A percentile compares a stretch with the other conserved stretches of the same genome.
phyloP scores from a whole-genome alignment of 2,329 filamentous ascomycete species.

The Botryotinia globosa region DNA sequence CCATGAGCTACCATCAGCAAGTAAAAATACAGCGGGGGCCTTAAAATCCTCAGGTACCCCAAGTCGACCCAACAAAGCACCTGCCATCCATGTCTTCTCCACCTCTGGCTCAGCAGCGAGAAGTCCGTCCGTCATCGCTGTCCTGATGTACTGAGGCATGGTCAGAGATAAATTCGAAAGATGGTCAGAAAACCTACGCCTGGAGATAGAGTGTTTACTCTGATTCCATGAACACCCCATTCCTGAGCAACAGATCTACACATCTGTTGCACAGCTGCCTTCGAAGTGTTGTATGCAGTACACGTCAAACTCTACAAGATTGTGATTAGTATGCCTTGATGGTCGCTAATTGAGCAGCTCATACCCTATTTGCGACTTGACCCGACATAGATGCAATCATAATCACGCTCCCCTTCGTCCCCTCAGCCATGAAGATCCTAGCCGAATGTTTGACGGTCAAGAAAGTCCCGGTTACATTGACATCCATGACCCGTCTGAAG shows the following conservation, averaged over 20 bases:
- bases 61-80: conserved; percentile 75
- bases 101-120: conserved; percentile 39
- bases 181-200: conserved; percentile 38
- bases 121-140: conserved; percentile 48
- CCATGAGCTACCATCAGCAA: conserved; percentile 45
- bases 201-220: conserved; percentile 63
- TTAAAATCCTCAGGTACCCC: conserved; percentile 66
- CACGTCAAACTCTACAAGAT: conserved; percentile 47
- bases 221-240: conserved; percentile 61
- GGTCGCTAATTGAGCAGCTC: too few relatives aligned
- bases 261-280: conserved; percentile 59
- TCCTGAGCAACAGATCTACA: conserved; percentile 57
- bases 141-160: conserved; percentile 43
- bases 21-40: conserved; percentile 62
- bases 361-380: conserved; percentile 44
- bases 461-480: conserved; percentile 68
- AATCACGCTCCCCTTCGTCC: conserved; percentile 47
- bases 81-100: conserved; percentile 65
- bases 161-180: not conserved
- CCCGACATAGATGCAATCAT: conserved; percentile 51
- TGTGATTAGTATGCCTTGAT: too few relatives aligned
- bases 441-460: conserved; percentile 69
- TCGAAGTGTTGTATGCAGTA: conserved; percentile 61
- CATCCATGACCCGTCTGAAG: conserved; percentile 56
- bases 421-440: conserved; percentile 48